phyloP scores from a whole-genome alignment of 805 yeast species.

The Isabelozyma heimii region DNA sequence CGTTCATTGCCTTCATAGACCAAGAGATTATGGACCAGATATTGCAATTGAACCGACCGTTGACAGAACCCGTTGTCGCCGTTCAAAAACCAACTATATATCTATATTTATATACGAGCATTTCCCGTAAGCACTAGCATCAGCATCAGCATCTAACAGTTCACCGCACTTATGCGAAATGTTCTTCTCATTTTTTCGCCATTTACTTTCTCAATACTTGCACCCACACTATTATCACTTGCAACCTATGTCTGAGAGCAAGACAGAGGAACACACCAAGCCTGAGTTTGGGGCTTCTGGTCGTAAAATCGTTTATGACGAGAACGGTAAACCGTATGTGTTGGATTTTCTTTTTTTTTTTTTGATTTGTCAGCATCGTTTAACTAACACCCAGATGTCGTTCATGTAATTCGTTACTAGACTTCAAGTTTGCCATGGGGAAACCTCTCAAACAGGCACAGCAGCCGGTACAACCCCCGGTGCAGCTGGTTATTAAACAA shows the following conservation, averaged over 20 bases:
- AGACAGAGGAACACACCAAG: constrained; percentile 1
- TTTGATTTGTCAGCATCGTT: background rate
- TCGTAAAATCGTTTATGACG: constrained; percentile 69
- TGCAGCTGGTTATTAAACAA: too few relatives aligned
- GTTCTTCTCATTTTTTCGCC: too few relatives aligned
- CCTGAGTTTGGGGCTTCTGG: constrained; percentile 61
- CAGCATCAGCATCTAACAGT: too few relatives aligned
- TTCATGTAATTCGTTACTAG: constrained; percentile 77
- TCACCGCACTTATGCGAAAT: too few relatives aligned
- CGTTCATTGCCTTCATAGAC: background rate
- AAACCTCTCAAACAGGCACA: constrained; percentile 4
- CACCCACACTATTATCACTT: too few relatives aligned
- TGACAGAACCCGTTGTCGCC: too few relatives aligned
- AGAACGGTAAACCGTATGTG: constrained; percentile 93
- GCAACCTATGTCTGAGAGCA: background rate
- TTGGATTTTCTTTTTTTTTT: background rate
- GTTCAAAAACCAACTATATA: too few relatives aligned
- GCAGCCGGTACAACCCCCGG: background rate
- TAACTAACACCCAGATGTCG: constrained; percentile 59
- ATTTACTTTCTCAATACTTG: too few relatives aligned
- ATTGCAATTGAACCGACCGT: too few relatives aligned
- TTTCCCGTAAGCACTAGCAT: too few relatives aligned
- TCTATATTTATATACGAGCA: too few relatives aligned
- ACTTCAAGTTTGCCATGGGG: constrained; percentile 62
- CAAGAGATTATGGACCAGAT: background rate